Evolutionary conservation across 2,329 filamentous ascomycete genomes (phyloP).

Genomic region (Helminthosporium solani): DNA sequence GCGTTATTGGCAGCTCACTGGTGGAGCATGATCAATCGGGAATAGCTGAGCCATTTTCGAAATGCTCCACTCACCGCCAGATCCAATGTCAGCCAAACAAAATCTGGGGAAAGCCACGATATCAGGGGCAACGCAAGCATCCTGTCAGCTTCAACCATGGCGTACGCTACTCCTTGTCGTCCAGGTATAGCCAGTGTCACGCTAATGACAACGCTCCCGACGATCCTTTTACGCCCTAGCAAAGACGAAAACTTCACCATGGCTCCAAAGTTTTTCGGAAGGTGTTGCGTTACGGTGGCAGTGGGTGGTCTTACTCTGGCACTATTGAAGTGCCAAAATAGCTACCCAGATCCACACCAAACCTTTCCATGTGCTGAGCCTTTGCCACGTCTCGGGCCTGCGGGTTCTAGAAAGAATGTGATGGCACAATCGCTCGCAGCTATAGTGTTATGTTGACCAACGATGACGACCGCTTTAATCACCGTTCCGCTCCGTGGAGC

Average conservation of each 20-base stretch:
- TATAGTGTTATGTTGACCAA: constrained; percentile 15
- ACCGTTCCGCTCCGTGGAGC: constrained; percentile 10
- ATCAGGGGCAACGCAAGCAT: constrained; percentile 26
- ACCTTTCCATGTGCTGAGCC: constrained; percentile 7
- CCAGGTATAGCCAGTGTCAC: constrained; percentile 7
- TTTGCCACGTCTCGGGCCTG: constrained; percentile 11
- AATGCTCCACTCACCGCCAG: constrained; percentile 34
- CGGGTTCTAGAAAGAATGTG: constrained; percentile 10
- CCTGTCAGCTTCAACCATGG: constrained; percentile 20
- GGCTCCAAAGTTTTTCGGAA: not conserved
- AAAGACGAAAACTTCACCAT: not conserved
- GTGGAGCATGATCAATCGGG: constrained; percentile 23
- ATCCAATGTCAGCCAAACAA: constrained; percentile 24
- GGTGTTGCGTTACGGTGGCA: too few species aligned
- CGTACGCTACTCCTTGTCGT: constrained; percentile 20
- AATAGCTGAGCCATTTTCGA: constrained; percentile 37
- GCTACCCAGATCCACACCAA: not conserved
- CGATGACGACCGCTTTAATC: constrained; percentile 15
- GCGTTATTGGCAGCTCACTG: constrained; percentile 28
- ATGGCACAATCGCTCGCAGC: constrained; percentile 12
- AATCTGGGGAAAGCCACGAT: constrained; percentile 32
- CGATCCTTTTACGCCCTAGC: not conserved
- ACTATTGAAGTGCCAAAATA: not conserved
- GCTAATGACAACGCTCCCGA: constrained; percentile 5
- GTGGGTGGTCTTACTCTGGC: not conserved